Evolutionary conservation across 345 rosid species (phyloP).

Genomic region (Stellera chamaejasme): DNA sequence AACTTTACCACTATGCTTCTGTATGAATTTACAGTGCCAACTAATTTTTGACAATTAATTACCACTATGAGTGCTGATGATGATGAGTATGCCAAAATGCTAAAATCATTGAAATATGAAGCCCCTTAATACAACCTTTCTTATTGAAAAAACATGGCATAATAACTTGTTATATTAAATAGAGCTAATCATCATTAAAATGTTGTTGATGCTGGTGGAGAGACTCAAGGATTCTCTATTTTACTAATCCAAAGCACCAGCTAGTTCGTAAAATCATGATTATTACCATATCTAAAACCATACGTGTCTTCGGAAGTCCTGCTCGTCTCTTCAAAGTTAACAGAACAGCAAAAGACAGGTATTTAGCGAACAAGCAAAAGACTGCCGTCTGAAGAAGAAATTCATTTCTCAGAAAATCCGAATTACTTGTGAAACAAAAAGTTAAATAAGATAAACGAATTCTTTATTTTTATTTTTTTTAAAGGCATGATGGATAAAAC

Average conservation of each 20-base stretch:
- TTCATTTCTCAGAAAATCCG: not conserved
- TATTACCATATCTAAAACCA: constrained; percentile 47
- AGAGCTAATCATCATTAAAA: too few species aligned
- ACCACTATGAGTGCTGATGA: too few species aligned
- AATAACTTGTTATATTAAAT: not conserved
- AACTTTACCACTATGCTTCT: too few species aligned
- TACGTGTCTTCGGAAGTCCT: constrained; percentile 52
- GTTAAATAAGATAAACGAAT: not conserved
- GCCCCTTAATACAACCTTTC: not conserved
- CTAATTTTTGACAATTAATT: too few species aligned
- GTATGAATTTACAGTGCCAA: too few species aligned
- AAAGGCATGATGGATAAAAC: too few species aligned
- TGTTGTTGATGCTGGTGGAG: not conserved
- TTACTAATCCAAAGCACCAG: constrained; percentile 8
- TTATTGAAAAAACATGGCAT: constrained; percentile 6
- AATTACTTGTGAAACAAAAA: not conserved
- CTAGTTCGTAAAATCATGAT: constrained; percentile 11
- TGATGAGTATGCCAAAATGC: not conserved
- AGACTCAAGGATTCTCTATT: not conserved
- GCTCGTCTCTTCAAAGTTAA: too few species aligned
- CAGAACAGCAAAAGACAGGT: constrained; percentile 5
- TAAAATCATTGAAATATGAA: not conserved
- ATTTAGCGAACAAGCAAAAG: not conserved
- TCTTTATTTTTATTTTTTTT: not conserved
- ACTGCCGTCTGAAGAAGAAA: not conserved